Evolutionary conservation across 805 yeast species (phyloP).

Genomic region (Wickerhamomyces bovis): DNA sequence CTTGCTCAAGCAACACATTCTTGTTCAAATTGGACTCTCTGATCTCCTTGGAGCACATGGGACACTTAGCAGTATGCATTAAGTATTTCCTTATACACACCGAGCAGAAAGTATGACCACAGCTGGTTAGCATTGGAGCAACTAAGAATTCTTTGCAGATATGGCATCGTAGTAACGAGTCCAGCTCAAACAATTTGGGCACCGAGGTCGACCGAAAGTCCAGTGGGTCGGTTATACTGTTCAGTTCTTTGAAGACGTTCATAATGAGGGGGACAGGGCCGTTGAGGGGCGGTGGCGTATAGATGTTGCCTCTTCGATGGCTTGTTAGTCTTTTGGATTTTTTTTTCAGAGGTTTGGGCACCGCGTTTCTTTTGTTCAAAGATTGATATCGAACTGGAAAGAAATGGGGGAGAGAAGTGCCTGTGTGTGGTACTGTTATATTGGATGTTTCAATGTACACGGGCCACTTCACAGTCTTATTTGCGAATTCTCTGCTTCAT

Average conservation of each 20-base stretch:
- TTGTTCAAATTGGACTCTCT: constrained; percentile 65
- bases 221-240: constrained; percentile 52
- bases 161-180: constrained; percentile 71
- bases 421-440: no score
- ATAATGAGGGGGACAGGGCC: not conserved
- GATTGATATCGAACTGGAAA: no score
- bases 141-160: constrained; percentile 78
- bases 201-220: constrained; percentile 57
- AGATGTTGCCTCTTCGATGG: not conserved
- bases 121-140: constrained; percentile 78
- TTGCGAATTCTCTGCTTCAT: no score
- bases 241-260: not conserved
- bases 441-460: no score
- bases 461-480: no score
- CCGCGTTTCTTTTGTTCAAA: not conserved
- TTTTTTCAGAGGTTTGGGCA: not conserved
- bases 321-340: not conserved
- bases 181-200: constrained; percentile 56
- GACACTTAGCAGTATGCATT: constrained; percentile 58
- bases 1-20: constrained; percentile 66
- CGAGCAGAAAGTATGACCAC: constrained; percentile 89
- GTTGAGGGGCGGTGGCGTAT: not conserved
- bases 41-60: constrained; percentile 67
- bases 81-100: constrained; percentile 74
- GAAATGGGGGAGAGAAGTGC: no score